phyloP scores from a whole-genome alignment of 352 stramenopile genomes.

The Globisporangium okanoganense region DNA sequence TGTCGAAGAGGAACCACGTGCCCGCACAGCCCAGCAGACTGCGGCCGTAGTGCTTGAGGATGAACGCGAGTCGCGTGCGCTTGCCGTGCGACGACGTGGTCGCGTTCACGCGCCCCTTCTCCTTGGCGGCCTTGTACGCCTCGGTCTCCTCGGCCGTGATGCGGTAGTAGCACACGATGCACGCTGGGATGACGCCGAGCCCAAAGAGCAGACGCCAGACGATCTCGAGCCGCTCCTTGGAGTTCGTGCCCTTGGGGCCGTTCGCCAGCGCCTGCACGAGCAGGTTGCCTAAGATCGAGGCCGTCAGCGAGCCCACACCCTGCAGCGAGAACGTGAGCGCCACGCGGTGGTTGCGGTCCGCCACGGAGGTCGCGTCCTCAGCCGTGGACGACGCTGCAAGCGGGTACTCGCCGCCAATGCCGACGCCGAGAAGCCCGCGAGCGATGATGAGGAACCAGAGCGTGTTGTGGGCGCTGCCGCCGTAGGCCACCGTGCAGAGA shows the following conservation, averaged over 20 bases:
- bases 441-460: slow-evolving; percentile 63
- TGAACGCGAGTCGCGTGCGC: slow-evolving; percentile 28
- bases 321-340: slow-evolving; percentile 64
- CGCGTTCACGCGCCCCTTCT: slow-evolving; percentile 3
- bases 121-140: slow-evolving; percentile 28
- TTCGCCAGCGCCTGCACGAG: slow-evolving; percentile 43
- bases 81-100: neutral
- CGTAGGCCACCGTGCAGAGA: slow-evolving; percentile 53
- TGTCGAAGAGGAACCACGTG: slow-evolving; percentile 86
- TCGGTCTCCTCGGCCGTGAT: slow-evolving; percentile 59
- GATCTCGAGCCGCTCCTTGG: slow-evolving; percentile 37
- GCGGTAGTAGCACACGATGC: slow-evolving; percentile 65
- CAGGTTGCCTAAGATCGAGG: slow-evolving; percentile 60
- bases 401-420: slow-evolving; percentile 51
- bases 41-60: slow-evolving; percentile 44
- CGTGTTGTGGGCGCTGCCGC: slow-evolving; percentile 28
- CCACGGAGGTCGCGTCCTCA: slow-evolving; percentile 45
- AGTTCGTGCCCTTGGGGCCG: slow-evolving; percentile 34
- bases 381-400: slow-evolving; percentile 44
- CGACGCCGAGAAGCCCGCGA: slow-evolving; percentile 56
- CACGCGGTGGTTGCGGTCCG: slow-evolving; percentile 45
- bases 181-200: slow-evolving; percentile 52
- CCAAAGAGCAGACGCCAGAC: slow-evolving; percentile 68
- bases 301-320: slow-evolving; percentile 45
- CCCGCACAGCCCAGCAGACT: slow-evolving; percentile 61